These are phyloP conservation scores for Lasiosphaeriaceae sp. DNA, from an alignment of 495 filamentous ascomycete genomes.

Conservation along the genomic window DNA sequence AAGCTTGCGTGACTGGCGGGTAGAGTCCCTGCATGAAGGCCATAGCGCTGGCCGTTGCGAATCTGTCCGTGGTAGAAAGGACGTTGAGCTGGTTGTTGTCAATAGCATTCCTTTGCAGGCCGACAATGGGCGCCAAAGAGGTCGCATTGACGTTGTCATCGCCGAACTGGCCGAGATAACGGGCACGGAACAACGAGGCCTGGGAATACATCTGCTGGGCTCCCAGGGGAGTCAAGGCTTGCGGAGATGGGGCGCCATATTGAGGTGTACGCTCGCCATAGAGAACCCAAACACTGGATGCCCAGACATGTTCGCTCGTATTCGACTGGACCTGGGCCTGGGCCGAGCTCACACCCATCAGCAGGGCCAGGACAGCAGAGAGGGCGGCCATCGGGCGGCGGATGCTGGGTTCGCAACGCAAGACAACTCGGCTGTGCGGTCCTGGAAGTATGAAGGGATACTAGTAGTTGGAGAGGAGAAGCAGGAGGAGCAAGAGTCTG, in stretches of 20 bases:
- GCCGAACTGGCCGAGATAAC: conserved; percentile 27
- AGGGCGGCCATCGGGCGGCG: conserved; percentile 18
- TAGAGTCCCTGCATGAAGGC: conserved; percentile 45
- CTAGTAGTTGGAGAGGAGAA: too few species aligned
- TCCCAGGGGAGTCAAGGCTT: conserved; percentile 37
- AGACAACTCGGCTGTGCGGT: too few species aligned
- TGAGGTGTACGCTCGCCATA: conserved; percentile 41
- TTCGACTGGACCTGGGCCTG: conserved; percentile 8
- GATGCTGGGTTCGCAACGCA: too few species aligned
- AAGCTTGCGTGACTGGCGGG: conserved; percentile 28
- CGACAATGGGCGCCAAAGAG: conserved; percentile 27
- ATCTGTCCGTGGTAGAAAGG: conserved; percentile 30
- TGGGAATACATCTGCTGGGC: conserved; percentile 37
- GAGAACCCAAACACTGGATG: conserved; percentile 37
- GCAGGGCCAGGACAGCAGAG: conserved; percentile 7
- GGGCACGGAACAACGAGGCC: conserved; percentile 32
- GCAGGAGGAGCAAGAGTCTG: too few species aligned
- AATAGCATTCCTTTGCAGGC: conserved; percentile 31
- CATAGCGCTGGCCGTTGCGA: conserved; percentile 28
- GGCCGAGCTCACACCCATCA: conserved; percentile 18
- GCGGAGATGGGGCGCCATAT: background rate
- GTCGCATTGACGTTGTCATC: conserved; percentile 19
- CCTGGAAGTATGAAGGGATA: background rate
- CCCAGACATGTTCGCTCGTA: conserved; percentile 37
- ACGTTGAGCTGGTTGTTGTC: conserved; percentile 37